Evolutionary conservation across 192 early-diverging fungal genomes (phyloP), one percentile per base, ranked within the genome.

Genomic region (Umbelopsis sp.): DNA sequence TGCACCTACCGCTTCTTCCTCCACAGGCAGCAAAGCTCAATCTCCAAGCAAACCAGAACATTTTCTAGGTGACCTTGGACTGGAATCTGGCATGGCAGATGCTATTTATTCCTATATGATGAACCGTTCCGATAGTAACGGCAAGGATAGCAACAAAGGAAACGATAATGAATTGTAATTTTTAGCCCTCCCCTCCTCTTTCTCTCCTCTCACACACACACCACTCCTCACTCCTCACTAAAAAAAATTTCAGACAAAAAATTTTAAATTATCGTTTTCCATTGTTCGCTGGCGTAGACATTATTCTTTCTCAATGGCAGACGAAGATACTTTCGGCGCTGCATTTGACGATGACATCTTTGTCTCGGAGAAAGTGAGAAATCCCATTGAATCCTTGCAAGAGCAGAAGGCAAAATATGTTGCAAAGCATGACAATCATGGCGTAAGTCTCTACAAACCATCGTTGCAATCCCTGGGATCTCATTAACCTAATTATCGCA

Each of bases 41-140:
- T 62, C 25, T 8, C 52, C 22, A 12, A 24, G 9, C 34, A 53
- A 49, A 32, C 47, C 67, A 9, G 68, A 69, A 41, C 26, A 68
- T 21, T 69, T 74, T 20, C 56, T 74, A 10, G 74, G 59, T 41
- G 77, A 78, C 26, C 53, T 78, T 9, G 77, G 77, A 2, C 50
- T 78, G 14, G 77, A 78, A 47, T 71, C 65, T 44, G 77, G 69
- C 22, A 73, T 78, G 17, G 77, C 73, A 1, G 71, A 65, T 51
- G 77, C 72, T 8, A 78, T 78, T 17, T 78, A 74, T 41, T 78
- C 77, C 21, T 74, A 74, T 41, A 72, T 72, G 71, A 72, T 72
- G 71, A 59, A 65, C 2, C 71, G 56, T 22, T 62, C 56, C 16
- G 56, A 62, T 34, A 34, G 29, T 62, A 62, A 34, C 26, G 29